A percentile compares a stretch with the other conserved stretches of the same genome.
These are phyloP conservation scores for Clitocybe nebularis DNA, from an alignment of 1,284 basidiomycete genomes.

Conservation along the genomic window DNA sequence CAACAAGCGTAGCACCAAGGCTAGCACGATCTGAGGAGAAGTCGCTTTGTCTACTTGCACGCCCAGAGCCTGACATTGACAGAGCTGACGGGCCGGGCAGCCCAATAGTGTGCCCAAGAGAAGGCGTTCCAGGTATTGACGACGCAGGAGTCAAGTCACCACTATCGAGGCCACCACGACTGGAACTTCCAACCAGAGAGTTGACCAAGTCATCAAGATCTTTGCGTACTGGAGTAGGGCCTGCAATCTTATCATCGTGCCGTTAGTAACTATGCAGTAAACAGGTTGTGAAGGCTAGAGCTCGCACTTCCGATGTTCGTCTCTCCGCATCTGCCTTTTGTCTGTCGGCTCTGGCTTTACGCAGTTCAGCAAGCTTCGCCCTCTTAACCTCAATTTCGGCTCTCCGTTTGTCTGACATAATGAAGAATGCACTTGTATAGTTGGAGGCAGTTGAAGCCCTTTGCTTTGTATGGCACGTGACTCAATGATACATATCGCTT, in stretches of 20 bases:
- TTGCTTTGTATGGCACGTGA: no score
- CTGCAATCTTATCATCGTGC: conserved; percentile 20
- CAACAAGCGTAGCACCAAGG: conserved; percentile 40
- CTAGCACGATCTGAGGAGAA: conserved; percentile 46
- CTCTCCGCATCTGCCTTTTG: conserved; percentile 57
- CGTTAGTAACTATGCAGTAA: neutral
- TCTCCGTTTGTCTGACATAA: conserved; percentile 45
- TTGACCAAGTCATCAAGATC: conserved; percentile 73
- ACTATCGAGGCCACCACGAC: conserved; percentile 38
- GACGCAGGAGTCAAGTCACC: conserved; percentile 60
- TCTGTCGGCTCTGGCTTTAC: conserved; percentile 68
- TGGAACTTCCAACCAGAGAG: conserved; percentile 38
- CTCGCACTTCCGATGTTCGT: conserved; percentile 41
- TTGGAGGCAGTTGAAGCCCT: no score
- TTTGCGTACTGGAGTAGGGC: conserved; percentile 37
- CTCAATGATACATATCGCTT: no score
- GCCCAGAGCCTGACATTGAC: conserved; percentile 48
- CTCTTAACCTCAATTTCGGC: conserved; percentile 91
- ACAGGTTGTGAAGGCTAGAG: neutral
- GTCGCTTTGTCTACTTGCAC: conserved; percentile 66
- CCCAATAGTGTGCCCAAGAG: conserved; percentile 33
- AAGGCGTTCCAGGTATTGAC: conserved; percentile 72
- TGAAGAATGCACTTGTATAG: no score
- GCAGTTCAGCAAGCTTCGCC: conserved; percentile 81
- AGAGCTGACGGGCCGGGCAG: conserved; percentile 41